These are phyloP conservation scores for Phytomonas sp. DNA, from an alignment of 208 protist genomes.

Conservation along the genomic window DNA sequence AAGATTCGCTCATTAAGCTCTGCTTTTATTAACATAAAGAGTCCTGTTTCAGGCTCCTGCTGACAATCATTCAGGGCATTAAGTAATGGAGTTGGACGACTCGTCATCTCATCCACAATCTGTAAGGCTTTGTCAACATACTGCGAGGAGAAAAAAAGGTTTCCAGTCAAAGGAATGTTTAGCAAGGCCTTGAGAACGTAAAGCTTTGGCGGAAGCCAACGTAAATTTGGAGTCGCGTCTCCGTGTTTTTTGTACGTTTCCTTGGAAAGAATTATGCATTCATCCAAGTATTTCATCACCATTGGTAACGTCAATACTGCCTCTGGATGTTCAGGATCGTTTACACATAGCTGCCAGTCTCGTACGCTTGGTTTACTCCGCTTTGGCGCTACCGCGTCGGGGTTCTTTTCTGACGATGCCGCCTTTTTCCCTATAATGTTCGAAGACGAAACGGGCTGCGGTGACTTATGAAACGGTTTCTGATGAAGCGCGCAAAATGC, in stretches of 20 bases:
- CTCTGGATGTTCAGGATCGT: not conserved
- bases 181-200: constrained; percentile 59
- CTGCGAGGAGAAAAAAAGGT: constrained; percentile 47
- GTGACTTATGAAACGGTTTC: constrained; percentile 41
- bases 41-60: constrained; percentile 59
- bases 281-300: constrained; percentile 59
- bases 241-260: constrained; percentile 29
- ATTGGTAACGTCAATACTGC: constrained; percentile 40
- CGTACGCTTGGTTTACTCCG: not conserved
- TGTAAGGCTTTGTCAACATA: constrained; percentile 38
- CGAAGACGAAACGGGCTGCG: constrained; percentile 6
- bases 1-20: constrained; percentile 63
- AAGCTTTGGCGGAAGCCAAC: constrained; percentile 69
- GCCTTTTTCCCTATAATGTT: not conserved
- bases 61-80: constrained; percentile 39
- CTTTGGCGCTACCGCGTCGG: constrained; percentile 3
- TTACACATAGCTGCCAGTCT: constrained; percentile 37
- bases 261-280: constrained; percentile 35
- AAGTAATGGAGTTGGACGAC: constrained; percentile 32
- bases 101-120: constrained; percentile 37
- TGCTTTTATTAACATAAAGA: constrained; percentile 56
- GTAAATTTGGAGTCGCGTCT: constrained; percentile 12
- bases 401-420: not conserved
- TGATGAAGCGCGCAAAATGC: constrained; percentile 63
- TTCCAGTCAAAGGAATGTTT: constrained; percentile 56